Conservation (phyloP, 2,329 filamentous ascomycete species). For the Xylariaceae sp. region DNA sequence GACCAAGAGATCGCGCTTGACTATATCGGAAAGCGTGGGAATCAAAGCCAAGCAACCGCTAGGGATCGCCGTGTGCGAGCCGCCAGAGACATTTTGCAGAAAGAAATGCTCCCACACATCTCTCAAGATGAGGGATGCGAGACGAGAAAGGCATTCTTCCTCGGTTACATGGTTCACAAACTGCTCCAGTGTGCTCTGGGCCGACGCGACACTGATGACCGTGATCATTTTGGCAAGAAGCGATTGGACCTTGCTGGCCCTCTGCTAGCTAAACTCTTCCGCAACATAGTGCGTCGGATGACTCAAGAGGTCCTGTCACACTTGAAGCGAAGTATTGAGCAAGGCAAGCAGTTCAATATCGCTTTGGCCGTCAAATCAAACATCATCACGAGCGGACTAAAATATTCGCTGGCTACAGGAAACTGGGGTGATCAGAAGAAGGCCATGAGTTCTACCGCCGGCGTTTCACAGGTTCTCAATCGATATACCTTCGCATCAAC, state of each 20-base stretch:
- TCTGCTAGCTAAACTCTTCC: constrained; percentile 92
- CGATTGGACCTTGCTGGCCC: constrained; percentile 92
- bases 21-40: constrained; percentile 90
- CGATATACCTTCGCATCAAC: constrained; percentile 97
- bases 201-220: constrained; percentile 88
- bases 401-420: constrained; percentile 94
- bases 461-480: constrained; percentile 97
- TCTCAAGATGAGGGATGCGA: constrained; percentile 93
- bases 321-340: constrained; percentile 87
- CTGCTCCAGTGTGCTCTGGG: constrained; percentile 90
- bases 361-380: constrained; percentile 86
- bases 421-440: constrained; percentile 99
- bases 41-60: constrained; percentile 63
- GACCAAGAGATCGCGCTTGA: constrained; percentile 91
- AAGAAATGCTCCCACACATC: constrained; percentile 94
- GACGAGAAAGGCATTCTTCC: constrained; percentile 93
- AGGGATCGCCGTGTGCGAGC: constrained; percentile 87
- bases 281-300: constrained; percentile 83
- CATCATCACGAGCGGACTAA: constrained; percentile 88
- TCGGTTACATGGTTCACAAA: constrained; percentile 98
- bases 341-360: constrained; percentile 82
- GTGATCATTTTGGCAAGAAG: constrained; percentile 99
- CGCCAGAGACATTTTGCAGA: constrained; percentile 90
- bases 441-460: constrained; percentile 87
- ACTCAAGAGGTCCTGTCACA: constrained; percentile 89